Percentiles rank a stretch among this genome's conserved stretches.
phyloP scores from a whole-genome alignment of 176 grass and related monocot species.

The Zoysia pacifica region DNA sequence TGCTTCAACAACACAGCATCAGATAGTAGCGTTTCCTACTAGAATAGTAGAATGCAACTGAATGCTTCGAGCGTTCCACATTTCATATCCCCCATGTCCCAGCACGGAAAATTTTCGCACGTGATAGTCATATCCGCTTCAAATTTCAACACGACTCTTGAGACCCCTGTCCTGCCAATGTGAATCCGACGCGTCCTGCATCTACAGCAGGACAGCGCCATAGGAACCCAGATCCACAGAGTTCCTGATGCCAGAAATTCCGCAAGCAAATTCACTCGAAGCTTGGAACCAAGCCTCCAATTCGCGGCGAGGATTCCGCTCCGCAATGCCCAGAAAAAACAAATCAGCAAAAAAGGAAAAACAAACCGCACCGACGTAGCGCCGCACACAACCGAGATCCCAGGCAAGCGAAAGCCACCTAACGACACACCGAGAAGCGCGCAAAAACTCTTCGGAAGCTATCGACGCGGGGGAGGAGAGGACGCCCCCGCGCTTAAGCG shows the following conservation, averaged over 20 bases:
- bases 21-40: not conserved
- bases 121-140: too few species aligned
- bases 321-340: constrained; percentile 27
- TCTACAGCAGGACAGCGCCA: constrained; percentile 49
- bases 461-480: not conserved
- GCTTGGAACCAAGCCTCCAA: constrained; percentile 17
- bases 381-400: constrained; percentile 41
- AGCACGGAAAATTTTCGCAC: too few species aligned
- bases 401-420: constrained; percentile 19
- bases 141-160: too few species aligned
- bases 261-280: constrained; percentile 1
- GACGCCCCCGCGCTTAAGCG: not conserved
- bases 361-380: not conserved
- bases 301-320: constrained; percentile 8
- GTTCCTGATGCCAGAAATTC: constrained; percentile 41
- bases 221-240: constrained; percentile 51
- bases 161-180: not conserved
- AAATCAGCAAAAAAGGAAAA: not conserved
- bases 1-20: constrained; percentile 51
- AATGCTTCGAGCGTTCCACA: not conserved
- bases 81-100: too few species aligned
- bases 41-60: constrained; percentile 7
- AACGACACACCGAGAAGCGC: not conserved
- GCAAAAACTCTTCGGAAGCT: not conserved
- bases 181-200: not conserved